phyloP scores from a whole-genome alignment of 2,329 filamentous ascomycete species.

The Fusarium sp. region DNA sequence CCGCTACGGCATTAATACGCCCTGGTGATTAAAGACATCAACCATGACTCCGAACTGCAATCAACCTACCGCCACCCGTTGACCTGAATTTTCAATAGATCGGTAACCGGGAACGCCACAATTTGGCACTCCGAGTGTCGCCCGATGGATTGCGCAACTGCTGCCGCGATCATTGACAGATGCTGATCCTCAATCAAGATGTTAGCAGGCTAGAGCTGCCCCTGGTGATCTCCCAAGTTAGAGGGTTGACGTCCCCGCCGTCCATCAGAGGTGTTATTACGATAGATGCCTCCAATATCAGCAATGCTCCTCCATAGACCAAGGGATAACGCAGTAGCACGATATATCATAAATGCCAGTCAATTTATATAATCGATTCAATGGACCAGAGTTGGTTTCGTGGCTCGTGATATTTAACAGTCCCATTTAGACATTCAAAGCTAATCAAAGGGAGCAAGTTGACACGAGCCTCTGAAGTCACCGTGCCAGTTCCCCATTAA shows the following conservation, averaged over 20 bases:
- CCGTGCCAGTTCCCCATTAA: background rate
- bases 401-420: background rate
- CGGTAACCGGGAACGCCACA: slow-evolving; percentile 25
- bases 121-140: slow-evolving; percentile 3
- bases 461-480: slow-evolving; percentile 2
- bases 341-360: background rate
- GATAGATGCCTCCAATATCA: background rate
- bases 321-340: background rate
- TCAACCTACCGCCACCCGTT: slow-evolving; percentile 14
- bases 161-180: slow-evolving; percentile 1
- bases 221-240: slow-evolving; percentile 8
- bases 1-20: slow-evolving; percentile 11
- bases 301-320: background rate
- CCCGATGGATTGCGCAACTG: background rate
- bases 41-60: slow-evolving; percentile 4
- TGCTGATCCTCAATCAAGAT: background rate
- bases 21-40: background rate
- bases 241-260: background rate
- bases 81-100: slow-evolving; percentile 26
- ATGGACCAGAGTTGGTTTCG: background rate
- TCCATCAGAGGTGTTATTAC: background rate
- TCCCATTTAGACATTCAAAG: background rate
- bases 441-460: background rate
- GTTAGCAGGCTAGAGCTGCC: slow-evolving; percentile 2
- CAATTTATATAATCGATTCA: background rate